These are phyloP conservation scores for Halenospora varia DNA, from an alignment of 495 filamentous ascomycete species.

Conservation along the genomic window DNA sequence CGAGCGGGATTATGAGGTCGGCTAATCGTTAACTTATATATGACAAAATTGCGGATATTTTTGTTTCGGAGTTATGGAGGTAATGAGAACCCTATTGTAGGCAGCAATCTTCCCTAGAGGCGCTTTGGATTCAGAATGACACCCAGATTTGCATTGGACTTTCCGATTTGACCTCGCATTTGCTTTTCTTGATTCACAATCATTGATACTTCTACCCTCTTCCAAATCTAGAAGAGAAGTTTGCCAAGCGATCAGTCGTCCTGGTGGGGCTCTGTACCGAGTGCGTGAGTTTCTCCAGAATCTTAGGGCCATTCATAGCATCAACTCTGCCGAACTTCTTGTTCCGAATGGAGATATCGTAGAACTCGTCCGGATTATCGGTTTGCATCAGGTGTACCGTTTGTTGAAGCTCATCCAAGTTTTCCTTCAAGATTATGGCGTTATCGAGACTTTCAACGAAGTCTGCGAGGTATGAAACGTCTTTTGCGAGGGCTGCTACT, in stretches of 20 bases:
- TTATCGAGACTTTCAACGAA: conserved; percentile 84
- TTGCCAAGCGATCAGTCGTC: conserved; percentile 55
- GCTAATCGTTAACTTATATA: conserved; percentile 20
- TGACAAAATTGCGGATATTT: neutral
- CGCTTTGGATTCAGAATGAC: neutral
- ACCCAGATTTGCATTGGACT: conserved; percentile 5
- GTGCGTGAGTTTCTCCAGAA: conserved; percentile 81
- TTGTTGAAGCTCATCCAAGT: conserved; percentile 89
- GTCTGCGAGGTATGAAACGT: conserved; percentile 74
- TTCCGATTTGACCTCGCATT: neutral
- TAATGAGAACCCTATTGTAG: conserved; percentile 1
- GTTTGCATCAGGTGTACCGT: conserved; percentile 73
- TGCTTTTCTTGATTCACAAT: neutral
- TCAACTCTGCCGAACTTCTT: conserved; percentile 94
- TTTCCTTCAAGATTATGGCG: conserved; percentile 71
- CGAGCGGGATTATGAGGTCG: conserved; percentile 53
- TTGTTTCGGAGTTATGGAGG: conserved; percentile 7
- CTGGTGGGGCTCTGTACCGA: conserved; percentile 54
- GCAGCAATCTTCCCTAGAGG: neutral
- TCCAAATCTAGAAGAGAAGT: conserved; percentile 68
- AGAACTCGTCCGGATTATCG: conserved; percentile 91
- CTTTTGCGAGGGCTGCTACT: conserved; percentile 71
- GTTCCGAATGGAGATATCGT: conserved; percentile 79
- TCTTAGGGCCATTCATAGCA: conserved; percentile 73
- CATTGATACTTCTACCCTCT: conserved; percentile 43